phyloP scores from a whole-genome alignment of 805 yeast genomes.

The Saccharomyces jurei region DNA sequence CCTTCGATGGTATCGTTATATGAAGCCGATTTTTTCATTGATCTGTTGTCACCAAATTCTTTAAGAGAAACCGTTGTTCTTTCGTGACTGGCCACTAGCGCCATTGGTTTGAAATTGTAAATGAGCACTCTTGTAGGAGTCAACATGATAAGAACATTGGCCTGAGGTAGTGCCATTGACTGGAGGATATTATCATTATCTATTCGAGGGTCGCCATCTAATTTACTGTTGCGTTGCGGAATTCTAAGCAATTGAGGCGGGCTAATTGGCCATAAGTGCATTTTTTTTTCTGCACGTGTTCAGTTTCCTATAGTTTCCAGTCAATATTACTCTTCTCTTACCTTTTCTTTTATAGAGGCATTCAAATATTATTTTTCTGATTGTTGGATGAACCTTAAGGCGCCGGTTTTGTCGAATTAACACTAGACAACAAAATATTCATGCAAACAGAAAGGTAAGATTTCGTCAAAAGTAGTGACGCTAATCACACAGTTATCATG shows the following conservation, averaged over 20 bases:
- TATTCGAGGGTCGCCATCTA: constrained; percentile 1
- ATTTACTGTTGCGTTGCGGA: constrained; percentile 6
- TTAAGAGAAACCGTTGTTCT: constrained; percentile 22
- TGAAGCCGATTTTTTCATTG: constrained; percentile 12
- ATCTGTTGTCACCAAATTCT: constrained; percentile 26
- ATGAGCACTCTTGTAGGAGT: constrained; percentile 24
- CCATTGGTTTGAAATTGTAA: constrained; percentile 30
- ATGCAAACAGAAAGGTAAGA: neutral
- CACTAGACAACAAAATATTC: neutral
- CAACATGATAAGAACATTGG: constrained; percentile 22
- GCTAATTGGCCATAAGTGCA: constrained; percentile 25
- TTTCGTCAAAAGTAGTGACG: neutral
- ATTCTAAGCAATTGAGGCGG: constrained; percentile 24
- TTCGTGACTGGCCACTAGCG: constrained; percentile 25
- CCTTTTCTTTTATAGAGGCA: neutral
- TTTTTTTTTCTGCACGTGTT: constrained; percentile 4
- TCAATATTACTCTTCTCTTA: neutral
- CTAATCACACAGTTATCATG: neutral
- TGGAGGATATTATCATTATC: constrained; percentile 20
- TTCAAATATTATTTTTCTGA: neutral
- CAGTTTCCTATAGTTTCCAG: neutral
- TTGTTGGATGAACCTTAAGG: neutral
- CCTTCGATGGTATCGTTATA: constrained; percentile 14
- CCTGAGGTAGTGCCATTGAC: constrained; percentile 18
- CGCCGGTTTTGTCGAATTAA: neutral